A percentile compares a stretch with the other conserved stretches of the same genome.
phyloP scores from a whole-genome alignment of 2,329 filamentous ascomycete genomes.

The Aaosphaeria pasadenensis region DNA sequence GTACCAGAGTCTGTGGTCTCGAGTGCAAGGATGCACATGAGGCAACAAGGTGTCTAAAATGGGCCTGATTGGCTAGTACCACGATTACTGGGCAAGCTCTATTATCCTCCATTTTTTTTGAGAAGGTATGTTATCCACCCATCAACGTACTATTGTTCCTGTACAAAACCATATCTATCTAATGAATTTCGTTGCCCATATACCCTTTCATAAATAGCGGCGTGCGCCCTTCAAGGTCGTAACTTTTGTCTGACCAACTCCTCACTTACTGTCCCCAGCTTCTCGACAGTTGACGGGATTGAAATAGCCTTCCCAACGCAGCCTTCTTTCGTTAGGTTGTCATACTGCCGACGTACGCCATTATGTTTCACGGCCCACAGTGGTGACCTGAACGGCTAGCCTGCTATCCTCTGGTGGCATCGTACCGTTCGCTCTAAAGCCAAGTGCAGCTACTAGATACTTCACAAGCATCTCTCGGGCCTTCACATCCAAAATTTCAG shows the following conservation, averaged over 20 bases:
- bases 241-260: conserved; percentile 5
- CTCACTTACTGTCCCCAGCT: conserved; percentile 3
- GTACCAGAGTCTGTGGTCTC: conserved; percentile 72
- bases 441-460: neutral
- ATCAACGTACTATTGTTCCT: neutral
- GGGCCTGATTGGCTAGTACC: conserved; percentile 13
- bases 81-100: neutral
- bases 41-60: conserved; percentile 58
- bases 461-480: conserved; percentile 8
- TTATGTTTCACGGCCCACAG: conserved; percentile 11
- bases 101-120: neutral
- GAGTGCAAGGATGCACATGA: conserved; percentile 71
- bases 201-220: neutral
- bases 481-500: conserved; percentile 27
- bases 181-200: neutral
- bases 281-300: conserved; percentile 1
- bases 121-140: neutral
- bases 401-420: neutral
- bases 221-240: conserved; percentile 11
- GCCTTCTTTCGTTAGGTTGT: conserved; percentile 9
- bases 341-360: conserved; percentile 25
- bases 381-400: neutral
- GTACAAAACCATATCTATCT: neutral
- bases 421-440: neutral
- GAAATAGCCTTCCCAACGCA: conserved; percentile 14